These are phyloP conservation scores for Aphanomyces euteiches DNA, from an alignment of 352 stramenopile species.

Conservation along the genomic window DNA sequence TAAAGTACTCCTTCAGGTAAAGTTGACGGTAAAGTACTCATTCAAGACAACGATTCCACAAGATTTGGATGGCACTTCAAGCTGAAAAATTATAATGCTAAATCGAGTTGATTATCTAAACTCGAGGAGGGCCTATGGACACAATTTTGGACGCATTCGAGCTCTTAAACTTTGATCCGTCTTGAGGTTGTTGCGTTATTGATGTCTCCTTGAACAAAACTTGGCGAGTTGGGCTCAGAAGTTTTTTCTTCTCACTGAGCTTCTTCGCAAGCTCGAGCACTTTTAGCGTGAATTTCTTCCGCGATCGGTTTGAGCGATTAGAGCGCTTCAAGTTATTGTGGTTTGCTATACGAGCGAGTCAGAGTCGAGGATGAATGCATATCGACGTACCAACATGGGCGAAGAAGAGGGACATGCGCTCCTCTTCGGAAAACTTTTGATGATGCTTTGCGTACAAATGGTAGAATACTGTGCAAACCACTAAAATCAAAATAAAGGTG, in stretches of 20 bases:
- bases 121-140: too few species aligned
- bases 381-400: slow-evolving; percentile 35
- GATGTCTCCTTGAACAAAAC: too few species aligned
- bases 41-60: too few species aligned
- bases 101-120: too few species aligned
- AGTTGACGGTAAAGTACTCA: too few species aligned
- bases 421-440: slow-evolving; percentile 40
- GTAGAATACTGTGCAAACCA: slow-evolving; percentile 34
- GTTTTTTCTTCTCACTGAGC: background rate
- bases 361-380: background rate
- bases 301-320: background rate
- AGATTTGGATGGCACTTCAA: too few species aligned
- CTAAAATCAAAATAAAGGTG: slow-evolving; percentile 31
- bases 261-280: background rate
- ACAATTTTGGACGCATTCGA: too few species aligned
- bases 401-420: slow-evolving; percentile 39
- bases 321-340: slow-evolving; percentile 1
- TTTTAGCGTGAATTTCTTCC: background rate
- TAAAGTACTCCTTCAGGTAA: too few species aligned
- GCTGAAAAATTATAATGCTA: too few species aligned
- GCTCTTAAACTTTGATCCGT: too few species aligned
- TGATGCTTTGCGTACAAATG: slow-evolving; percentile 34
- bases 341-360: slow-evolving; percentile 1
- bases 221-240: background rate
- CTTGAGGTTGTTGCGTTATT: too few species aligned